These are phyloP conservation scores for Posidonia australis DNA, from an alignment of 106 monocot species.

Conservation along the genomic window DNA sequence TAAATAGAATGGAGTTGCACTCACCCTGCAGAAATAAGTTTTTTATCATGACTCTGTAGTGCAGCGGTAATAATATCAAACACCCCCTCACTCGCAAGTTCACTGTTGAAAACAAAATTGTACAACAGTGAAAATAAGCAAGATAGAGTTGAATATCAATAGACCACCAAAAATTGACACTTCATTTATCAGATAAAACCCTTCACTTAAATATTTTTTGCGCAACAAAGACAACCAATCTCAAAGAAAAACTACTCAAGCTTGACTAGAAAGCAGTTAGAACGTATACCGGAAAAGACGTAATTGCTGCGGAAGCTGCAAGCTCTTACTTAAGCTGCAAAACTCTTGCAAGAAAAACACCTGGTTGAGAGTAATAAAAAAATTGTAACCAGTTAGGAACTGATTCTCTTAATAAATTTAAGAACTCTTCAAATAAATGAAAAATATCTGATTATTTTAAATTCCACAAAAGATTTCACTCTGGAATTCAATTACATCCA, in stretches of 20 bases:
- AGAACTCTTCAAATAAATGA: too few relatives aligned
- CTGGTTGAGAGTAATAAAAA: constrained; percentile 18
- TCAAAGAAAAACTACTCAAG: neutral
- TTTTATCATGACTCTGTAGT: constrained; percentile 70
- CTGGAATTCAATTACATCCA: too few relatives aligned
- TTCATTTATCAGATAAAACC: too few relatives aligned
- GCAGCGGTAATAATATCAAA: constrained; percentile 82
- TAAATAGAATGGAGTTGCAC: neutral
- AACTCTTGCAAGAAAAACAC: constrained; percentile 85
- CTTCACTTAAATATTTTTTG: too few relatives aligned
- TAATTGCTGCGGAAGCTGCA: constrained; percentile 66
- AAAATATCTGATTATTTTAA: too few relatives aligned
- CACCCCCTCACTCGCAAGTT: constrained; percentile 85
- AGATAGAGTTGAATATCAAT: neutral
- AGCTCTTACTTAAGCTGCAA: constrained; percentile 75
- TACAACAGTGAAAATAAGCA: neutral
- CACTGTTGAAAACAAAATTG: constrained; percentile 34
- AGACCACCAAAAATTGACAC: neutral
- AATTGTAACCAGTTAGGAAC: too few relatives aligned
- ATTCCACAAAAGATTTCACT: too few relatives aligned
- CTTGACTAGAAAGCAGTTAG: neutral
- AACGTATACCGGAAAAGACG: constrained; percentile 55
- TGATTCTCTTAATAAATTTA: too few relatives aligned
- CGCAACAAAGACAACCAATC: too few relatives aligned
- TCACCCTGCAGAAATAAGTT: constrained; percentile 85